These are phyloP conservation scores for Arthrobotrys iridis DNA, from an alignment of 2,329 filamentous ascomycete species.

Conservation along the genomic window DNA sequence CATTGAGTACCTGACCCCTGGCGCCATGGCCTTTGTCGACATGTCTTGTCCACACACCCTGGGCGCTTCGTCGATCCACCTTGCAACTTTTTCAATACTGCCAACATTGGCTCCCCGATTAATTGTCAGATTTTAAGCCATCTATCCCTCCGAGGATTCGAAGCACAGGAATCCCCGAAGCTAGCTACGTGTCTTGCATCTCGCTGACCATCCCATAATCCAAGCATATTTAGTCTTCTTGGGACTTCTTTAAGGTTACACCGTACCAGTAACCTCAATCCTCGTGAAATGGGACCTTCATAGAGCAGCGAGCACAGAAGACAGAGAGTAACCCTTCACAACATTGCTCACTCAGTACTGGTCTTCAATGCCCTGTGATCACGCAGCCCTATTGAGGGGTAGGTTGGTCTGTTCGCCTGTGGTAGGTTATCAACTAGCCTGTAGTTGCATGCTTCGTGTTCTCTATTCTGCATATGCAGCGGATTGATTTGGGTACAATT, in stretches of 20 bases:
- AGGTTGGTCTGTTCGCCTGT: no score
- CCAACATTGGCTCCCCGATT: neutral
- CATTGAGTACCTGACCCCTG: neutral
- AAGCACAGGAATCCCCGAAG: neutral
- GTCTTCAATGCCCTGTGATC: no score
- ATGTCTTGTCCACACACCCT: no score
- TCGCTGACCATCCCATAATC: neutral
- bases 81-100: neutral
- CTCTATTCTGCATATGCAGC: no score
- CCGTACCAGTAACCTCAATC: neutral
- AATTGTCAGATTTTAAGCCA: conserved; percentile 10
- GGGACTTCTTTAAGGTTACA: neutral
- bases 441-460: no score
- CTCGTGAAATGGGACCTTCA: no score
- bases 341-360: no score
- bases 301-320: no score
- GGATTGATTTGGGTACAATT: no score
- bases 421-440: no score
- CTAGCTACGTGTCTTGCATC: conserved; percentile 1
- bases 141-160: neutral
- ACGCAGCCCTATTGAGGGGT: no score
- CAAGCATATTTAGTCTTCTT: neutral
- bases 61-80: neutral
- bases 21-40: neutral
- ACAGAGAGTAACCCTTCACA: no score